Evolutionary conservation across 1,284 basidiomycete species (phyloP).

Genomic region (Vanrija sp.): DNA sequence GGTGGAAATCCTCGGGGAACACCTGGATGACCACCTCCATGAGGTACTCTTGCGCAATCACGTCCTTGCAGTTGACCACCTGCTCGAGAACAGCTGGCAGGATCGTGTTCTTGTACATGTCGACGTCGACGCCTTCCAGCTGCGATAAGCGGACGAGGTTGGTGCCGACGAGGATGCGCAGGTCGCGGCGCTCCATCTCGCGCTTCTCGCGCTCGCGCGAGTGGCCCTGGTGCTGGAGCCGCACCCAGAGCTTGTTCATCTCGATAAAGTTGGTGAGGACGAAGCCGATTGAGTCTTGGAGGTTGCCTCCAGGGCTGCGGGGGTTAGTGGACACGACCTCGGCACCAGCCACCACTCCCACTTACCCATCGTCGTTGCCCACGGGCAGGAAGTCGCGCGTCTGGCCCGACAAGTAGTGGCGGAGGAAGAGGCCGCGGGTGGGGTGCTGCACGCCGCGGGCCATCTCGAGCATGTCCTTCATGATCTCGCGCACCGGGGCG

Average conservation of each 20-base stretch:
- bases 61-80: conserved; percentile 92
- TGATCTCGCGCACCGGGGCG: conserved; percentile 92
- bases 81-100: conserved; percentile 88
- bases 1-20: conserved; percentile 93
- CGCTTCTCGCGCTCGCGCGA: conserved; percentile 91
- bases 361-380: conserved; percentile 75
- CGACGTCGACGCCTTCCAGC: conserved; percentile 86
- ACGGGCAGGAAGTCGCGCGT: conserved; percentile 89
- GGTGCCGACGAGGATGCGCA: conserved; percentile 90
- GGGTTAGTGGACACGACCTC: not conserved
- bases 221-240: conserved; percentile 91
- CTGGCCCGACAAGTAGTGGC: conserved; percentile 92
- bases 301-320: conserved; percentile 70
- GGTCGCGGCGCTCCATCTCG: conserved; percentile 85
- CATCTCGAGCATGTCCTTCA: conserved; percentile 99
- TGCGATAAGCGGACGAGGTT: conserved; percentile 90
- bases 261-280: conserved; percentile 96
- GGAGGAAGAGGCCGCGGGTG: conserved; percentile 82
- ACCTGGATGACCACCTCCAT: conserved; percentile 99
- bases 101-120: conserved; percentile 77
- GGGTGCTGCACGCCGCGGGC: conserved; percentile 90
- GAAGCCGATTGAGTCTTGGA: conserved; percentile 88
- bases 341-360: conserved; percentile 5
- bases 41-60: conserved; percentile 93
- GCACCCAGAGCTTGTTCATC: conserved; percentile 99